These are phyloP conservation scores for Cruciata laevipes DNA, from an alignment of 257 asterid species.

Conservation along the genomic window DNA sequence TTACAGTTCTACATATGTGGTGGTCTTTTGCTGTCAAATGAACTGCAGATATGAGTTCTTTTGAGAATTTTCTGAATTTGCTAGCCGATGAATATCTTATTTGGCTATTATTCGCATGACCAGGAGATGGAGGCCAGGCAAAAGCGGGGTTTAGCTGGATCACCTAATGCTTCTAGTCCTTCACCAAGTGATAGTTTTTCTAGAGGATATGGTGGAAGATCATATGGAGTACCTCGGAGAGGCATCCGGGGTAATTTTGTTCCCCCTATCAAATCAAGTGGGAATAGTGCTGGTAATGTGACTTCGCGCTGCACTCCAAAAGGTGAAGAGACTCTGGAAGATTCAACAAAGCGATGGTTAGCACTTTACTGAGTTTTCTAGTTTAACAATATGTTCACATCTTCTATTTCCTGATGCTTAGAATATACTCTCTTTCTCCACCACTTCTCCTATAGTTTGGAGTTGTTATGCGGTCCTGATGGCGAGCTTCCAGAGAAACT, in stretches of 20 bases:
- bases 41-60: neutral
- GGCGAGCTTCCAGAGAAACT: conserved; percentile 98
- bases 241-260: conserved; percentile 89
- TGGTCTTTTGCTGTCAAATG: conserved; percentile 7
- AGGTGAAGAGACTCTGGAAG: conserved; percentile 77
- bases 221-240: conserved; percentile 73
- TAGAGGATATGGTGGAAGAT: conserved; percentile 65
- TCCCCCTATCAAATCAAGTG: conserved; percentile 86
- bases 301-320: conserved; percentile 65
- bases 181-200: conserved; percentile 63
- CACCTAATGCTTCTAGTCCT: conserved; percentile 70
- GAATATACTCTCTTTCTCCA: neutral
- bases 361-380: conserved; percentile 18
- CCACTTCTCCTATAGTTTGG: conserved; percentile 51
- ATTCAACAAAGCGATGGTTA: conserved; percentile 85
- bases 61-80: neutral
- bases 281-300: conserved; percentile 52
- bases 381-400: neutral
- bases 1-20: neutral
- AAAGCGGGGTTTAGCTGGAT: conserved; percentile 62
- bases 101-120: conserved; percentile 14
- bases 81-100: neutral
- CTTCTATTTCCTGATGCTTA: neutral
- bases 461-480: conserved; percentile 85
- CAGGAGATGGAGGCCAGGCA: conserved; percentile 95